Base-by-base conservation (phyloP, 1,139 yeast species). In the Pichia sp. region DNA sequence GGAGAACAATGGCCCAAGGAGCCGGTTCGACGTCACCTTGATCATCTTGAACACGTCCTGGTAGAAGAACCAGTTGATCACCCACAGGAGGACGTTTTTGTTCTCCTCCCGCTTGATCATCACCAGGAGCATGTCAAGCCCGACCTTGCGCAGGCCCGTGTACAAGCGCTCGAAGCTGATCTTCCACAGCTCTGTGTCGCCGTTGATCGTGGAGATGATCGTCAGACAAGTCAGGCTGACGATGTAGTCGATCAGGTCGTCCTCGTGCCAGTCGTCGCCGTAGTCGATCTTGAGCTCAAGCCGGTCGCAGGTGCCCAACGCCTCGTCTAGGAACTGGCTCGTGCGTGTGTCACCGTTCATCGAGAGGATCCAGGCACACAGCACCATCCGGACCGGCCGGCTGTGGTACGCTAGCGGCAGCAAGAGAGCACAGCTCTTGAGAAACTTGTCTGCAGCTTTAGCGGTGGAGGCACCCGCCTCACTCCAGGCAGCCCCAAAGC, bases 401-500 rank as follows among this genome's bases (percentile, higher is more conserved):
- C 64, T 67, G 38, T 57, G 57, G 42, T 64, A 56, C 4, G 75
- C 71, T 55, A 71, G 58, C 2, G 75, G 73, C 4, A 71, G 55
- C 53, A 70, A 67, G 14, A 71, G 53, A 16, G 63, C 61, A 17
- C 64, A 60, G 52, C 67, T 67, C 49, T 64, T 66, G 48, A 67
- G 65, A 50, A 62, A 62, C 40, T 70, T 52, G 33, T 55, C 48
- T 9, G 24, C 30, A 10, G 42, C 29, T 6, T 8, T 17, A 6
- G 14, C 20, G n/a, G 14, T 9, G 14, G 17, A 16, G n/a, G 10
- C 41, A 12, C 17, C 41, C 16, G 17, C 41, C 5, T 17, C 29
- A 6, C 4, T 27, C 29, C 29, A 7, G 29, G 7, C 1, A 8
- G 17, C 9, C 41, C 6, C 16, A n/a, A 38, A 38, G 6, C 17